Conservation (phyloP, 441 rosid genomes). For the Breynia disticha region DNA sequence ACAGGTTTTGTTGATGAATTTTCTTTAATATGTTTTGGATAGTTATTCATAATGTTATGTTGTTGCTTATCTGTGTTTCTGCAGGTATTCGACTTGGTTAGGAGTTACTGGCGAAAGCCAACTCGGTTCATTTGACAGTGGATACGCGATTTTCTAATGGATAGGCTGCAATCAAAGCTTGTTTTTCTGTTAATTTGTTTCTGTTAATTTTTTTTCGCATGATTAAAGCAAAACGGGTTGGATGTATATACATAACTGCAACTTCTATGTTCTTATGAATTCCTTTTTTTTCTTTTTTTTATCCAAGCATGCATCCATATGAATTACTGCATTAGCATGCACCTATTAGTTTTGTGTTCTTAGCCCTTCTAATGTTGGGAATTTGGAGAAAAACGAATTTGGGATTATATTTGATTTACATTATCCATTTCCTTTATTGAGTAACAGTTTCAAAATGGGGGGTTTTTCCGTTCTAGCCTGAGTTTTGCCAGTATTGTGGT, state of each 20-base stretch:
- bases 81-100: constrained; percentile 85
- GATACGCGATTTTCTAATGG: constrained; percentile 80
- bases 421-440: too few species aligned
- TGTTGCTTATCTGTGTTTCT: constrained; percentile 8
- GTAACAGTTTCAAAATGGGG: too few species aligned
- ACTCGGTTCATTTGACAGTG: constrained; percentile 74
- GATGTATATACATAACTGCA: constrained; percentile 48
- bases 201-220: constrained; percentile 74
- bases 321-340: neutral
- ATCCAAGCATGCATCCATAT: neutral
- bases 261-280: neutral
- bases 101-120: constrained; percentile 94
- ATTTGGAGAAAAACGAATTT: too few species aligned
- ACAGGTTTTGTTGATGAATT: too few species aligned
- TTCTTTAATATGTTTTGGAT: too few species aligned
- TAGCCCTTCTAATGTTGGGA: too few species aligned
- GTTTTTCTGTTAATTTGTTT: constrained; percentile 55
- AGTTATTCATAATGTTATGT: neutral
- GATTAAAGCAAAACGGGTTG: constrained; percentile 86
- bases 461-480: too few species aligned
- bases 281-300: neutral
- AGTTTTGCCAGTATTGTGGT: too few species aligned
- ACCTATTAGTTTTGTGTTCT: too few species aligned
- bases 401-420: too few species aligned
- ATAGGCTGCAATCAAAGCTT: constrained; percentile 71